A percentile compares a stretch with the other conserved stretches of the same genome.
These are phyloP conservation scores for Linnemannia zychae DNA, from an alignment of 192 early-diverging fungal genomes.

Conservation along the genomic window DNA sequence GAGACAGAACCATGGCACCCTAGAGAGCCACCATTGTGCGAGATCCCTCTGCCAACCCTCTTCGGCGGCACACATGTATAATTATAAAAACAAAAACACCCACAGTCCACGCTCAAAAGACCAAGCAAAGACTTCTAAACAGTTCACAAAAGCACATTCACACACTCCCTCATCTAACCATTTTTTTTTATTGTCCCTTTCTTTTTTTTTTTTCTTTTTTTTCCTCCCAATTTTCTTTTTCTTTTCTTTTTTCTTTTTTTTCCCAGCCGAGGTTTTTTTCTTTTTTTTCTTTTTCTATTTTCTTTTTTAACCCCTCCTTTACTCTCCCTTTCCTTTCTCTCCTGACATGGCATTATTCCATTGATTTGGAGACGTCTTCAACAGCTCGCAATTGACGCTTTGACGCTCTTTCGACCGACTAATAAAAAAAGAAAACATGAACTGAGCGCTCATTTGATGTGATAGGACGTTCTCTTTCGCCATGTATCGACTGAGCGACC, in stretches of 20 bases:
- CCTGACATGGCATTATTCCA: not conserved
- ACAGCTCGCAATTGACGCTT: not conserved
- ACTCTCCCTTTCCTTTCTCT: not conserved
- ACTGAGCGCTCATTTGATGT: not conserved
- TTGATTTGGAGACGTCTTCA: not conserved
- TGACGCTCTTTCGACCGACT: not conserved
- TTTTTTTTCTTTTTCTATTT: not conserved
- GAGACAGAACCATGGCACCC: slow-evolving; percentile 17
- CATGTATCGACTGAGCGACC: not conserved
- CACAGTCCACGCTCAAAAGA: too few species aligned
- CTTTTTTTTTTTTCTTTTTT: not conserved
- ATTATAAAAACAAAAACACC: not conserved
- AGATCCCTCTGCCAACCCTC: too few species aligned
- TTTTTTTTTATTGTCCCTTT: not conserved
- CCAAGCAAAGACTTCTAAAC: too few species aligned
- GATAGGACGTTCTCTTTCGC: not conserved
- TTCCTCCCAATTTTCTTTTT: not conserved
- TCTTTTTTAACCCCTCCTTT: not conserved
- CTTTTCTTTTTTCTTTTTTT: slow-evolving; percentile 2
- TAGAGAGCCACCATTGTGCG: too few species aligned
- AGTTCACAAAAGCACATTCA: not conserved
- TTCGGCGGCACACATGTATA: not conserved
- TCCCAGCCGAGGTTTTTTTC: not conserved
- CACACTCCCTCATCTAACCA: not conserved
- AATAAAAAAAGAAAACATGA: slow-evolving; percentile 5